Conservation (phyloP, 768 basidiomycete species). For the Lactarius tabidus region DNA sequence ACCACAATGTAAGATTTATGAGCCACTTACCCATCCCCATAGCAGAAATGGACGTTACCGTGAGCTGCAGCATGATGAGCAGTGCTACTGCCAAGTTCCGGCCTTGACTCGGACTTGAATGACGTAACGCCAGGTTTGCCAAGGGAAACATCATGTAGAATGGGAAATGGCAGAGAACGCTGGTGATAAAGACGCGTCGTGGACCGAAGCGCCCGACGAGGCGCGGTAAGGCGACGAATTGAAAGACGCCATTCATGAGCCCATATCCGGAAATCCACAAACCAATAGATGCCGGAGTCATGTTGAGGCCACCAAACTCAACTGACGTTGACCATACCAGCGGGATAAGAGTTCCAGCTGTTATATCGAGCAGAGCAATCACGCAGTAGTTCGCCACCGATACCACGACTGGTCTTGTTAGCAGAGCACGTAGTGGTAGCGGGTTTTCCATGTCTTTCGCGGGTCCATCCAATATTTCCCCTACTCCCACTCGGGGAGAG, state of each 20-base stretch:
- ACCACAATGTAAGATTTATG: background rate
- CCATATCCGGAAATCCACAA: too few relatives aligned
- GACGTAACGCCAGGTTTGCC: constrained; percentile 8
- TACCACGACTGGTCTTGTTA: constrained; percentile 37
- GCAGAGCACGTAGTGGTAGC: constrained; percentile 35
- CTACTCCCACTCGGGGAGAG: background rate
- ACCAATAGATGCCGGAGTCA: too few relatives aligned
- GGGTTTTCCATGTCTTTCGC: constrained; percentile 12
- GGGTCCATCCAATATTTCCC: background rate
- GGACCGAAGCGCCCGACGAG: constrained; percentile 37
- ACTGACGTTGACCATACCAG: constrained; percentile 44
- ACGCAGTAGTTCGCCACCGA: constrained; percentile 42
- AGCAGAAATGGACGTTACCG: background rate
- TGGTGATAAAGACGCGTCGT: constrained; percentile 32
- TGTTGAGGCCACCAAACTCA: constrained; percentile 38
- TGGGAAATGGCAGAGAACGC: constrained; percentile 28
- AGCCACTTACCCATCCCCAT: constrained; percentile 18
- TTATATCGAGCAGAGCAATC: constrained; percentile 41
- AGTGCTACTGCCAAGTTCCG: background rate
- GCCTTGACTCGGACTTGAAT: too few relatives aligned
- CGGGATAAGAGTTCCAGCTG: constrained; percentile 38
- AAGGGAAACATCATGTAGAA: constrained; percentile 33
- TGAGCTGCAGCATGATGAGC: constrained; percentile 11
- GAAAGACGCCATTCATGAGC: constrained; percentile 36
- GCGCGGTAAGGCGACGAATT: constrained; percentile 38